Conservation (phyloP, 2,329 filamentous ascomycete species). For the Juglanconis oblonga region DNA sequence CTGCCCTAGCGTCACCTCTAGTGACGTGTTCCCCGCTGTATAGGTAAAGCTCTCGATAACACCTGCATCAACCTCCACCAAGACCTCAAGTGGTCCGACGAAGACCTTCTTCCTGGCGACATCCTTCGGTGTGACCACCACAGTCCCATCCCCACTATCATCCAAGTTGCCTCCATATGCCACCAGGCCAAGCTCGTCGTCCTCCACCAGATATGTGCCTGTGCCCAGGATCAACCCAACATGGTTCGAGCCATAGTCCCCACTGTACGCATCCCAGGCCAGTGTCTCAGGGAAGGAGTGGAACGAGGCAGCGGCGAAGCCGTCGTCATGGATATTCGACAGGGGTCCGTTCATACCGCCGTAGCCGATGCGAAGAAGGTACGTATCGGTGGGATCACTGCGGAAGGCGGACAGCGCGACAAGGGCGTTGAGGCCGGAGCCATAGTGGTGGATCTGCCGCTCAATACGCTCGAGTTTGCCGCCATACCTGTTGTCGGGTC, state of each 20-base stretch:
- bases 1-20: constrained; percentile 31
- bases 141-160: constrained; percentile 8
- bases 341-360: constrained; percentile 51
- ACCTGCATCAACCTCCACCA: constrained; percentile 41
- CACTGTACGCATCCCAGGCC: constrained; percentile 53
- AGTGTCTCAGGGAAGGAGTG: constrained; percentile 56
- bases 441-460: constrained; percentile 59
- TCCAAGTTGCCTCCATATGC: constrained; percentile 46
- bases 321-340: constrained; percentile 53
- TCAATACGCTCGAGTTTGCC: constrained; percentile 42
- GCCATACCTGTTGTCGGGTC: constrained; percentile 30
- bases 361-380: constrained; percentile 52
- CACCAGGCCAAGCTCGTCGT: constrained; percentile 37
- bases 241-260: constrained; percentile 57
- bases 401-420: constrained; percentile 52
- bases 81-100: constrained; percentile 42
- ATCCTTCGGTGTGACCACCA: constrained; percentile 41
- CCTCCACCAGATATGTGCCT: constrained; percentile 46
- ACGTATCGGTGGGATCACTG: constrained; percentile 40
- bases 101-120: constrained; percentile 46
- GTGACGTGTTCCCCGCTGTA: constrained; percentile 20
- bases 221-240: constrained; percentile 49
- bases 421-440: constrained; percentile 55
- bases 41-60: constrained; percentile 38
- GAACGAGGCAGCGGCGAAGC: constrained; percentile 53